Evolutionary conservation across 192 early-diverging fungal species (phyloP).

Genomic region (Funneliformis mosseae): DNA sequence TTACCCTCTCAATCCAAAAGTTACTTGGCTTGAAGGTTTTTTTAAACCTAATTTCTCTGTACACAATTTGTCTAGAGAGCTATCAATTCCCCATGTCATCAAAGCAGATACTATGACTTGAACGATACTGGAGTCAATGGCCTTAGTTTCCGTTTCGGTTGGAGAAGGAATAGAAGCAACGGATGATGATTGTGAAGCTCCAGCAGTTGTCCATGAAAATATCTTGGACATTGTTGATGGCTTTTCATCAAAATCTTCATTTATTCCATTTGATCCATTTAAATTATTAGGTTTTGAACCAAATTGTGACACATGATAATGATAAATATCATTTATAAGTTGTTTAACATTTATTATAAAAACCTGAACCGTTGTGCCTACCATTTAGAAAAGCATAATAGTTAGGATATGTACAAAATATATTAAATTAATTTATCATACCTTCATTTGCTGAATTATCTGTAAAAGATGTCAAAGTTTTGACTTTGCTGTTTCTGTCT

Average conservation of each 20-base stretch:
- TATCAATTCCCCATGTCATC: slow-evolving; percentile 60
- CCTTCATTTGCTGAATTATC: not conserved
- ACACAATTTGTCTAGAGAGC: slow-evolving; percentile 52
- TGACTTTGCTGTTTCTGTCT: not conserved
- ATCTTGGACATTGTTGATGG: slow-evolving; percentile 7
- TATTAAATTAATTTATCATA: not conserved
- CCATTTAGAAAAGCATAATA: not conserved
- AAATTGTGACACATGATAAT: slow-evolving; percentile 32
- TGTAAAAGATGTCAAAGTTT: slow-evolving; percentile 7
- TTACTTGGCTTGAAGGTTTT: slow-evolving; percentile 18
- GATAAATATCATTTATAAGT: slow-evolving; percentile 35
- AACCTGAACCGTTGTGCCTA: not conserved
- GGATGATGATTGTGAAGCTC: not conserved
- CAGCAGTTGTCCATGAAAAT: slow-evolving; percentile 31
- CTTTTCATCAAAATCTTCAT: slow-evolving; percentile 31
- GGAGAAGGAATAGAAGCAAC: not conserved
- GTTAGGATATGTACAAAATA: not conserved
- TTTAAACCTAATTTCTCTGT: slow-evolving; percentile 38
- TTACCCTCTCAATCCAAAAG: slow-evolving; percentile 63
- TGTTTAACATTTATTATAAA: slow-evolving; percentile 33
- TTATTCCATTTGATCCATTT: not conserved
- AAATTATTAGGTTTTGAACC: slow-evolving; percentile 20
- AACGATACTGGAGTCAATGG: slow-evolving; percentile 27
- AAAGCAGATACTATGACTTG: slow-evolving; percentile 40
- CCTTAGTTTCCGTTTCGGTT: not conserved